Base-by-base conservation (phyloP, 2,329 filamentous ascomycete species). In the Endothia cerciana region DNA sequence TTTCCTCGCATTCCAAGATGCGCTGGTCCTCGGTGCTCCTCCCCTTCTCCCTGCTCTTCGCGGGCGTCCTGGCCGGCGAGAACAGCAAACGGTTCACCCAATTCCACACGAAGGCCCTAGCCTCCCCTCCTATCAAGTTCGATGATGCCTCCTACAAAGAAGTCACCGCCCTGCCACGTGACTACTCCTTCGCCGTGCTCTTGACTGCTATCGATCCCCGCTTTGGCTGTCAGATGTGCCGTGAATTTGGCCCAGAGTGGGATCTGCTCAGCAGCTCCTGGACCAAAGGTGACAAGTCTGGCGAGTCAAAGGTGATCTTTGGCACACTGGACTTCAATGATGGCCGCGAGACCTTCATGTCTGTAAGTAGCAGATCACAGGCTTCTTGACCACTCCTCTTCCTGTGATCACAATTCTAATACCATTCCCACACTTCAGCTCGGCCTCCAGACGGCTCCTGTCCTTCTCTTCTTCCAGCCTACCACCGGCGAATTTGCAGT, bases 201-300 rank as follows among this genome's bases (percentile, higher is more conserved):
- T 82, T 99, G 70, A 99, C 95, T 1, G 95, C 95, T 45, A 80
- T 94, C 73, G 94, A 97, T 71, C 74, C 88, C 40, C 87, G 92
- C 66, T 97, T 92, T 75, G 92, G 91, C 67, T 99, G 95, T 77
- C 83, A 89, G 70, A 83, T 98, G 59, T 99, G 95, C 78, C 86
- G 88, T 62, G 92, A 97, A 62, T 97, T 99, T 77, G 91, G 97
- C 77, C 91, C 94, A 1, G 95, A 99, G 79, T 99, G 93, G 91
- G 91, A 96, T 64, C 78, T 98, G 63, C 80, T 99, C 63, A 87
- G 87, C 63, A 91, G 88, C 78, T 95, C 91, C 79, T 99, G 95
- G 95, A 84, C 84, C 69, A 93, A 91, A 77, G 93, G 92, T 8
- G 91, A 97, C 78, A 92, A 90, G 81, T 82, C 87, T 66, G 90